Evolutionary conservation across 2,329 filamentous ascomycete species (phyloP).

Genomic region (Colletotrichum lentis): DNA sequence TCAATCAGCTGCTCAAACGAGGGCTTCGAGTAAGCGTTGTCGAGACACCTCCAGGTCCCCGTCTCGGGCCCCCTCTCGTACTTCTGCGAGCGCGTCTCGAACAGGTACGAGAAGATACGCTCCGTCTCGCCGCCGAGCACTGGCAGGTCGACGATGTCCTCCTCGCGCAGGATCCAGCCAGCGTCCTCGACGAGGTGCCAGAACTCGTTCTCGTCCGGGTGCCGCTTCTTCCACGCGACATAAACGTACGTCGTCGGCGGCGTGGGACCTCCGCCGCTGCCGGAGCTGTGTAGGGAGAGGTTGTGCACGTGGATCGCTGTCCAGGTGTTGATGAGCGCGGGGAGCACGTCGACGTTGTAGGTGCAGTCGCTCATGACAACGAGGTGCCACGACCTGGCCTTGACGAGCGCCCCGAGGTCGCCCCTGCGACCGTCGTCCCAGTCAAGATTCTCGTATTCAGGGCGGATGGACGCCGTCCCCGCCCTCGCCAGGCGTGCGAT

Average conservation of each 20-base stretch:
- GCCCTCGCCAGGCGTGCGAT: conserved; percentile 46
- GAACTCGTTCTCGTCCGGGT: conserved; percentile 60
- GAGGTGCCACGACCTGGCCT: conserved; percentile 59
- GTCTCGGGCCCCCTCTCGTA: neutral
- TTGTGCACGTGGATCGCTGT: conserved; percentile 57
- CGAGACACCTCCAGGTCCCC: conserved; percentile 11
- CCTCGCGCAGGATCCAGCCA: conserved; percentile 56
- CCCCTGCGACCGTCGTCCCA: conserved; percentile 62
- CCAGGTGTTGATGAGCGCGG: conserved; percentile 62
- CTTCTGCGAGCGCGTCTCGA: conserved; percentile 44
- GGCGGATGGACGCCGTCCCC: conserved; percentile 2
- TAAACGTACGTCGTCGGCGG: conserved; percentile 54
- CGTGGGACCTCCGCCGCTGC: conserved; percentile 18
- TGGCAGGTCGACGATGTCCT: conserved; percentile 55
- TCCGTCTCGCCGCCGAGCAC: conserved; percentile 56
- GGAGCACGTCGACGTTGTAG: conserved; percentile 66
- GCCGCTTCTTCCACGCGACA: conserved; percentile 64
- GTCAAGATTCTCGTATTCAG: conserved; percentile 64
- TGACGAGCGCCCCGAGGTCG: conserved; percentile 52
- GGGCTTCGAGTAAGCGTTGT: neutral
- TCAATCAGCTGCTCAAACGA: neutral
- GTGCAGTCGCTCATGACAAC: conserved; percentile 68
- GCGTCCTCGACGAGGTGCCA: conserved; percentile 57
- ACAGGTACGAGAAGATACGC: conserved; percentile 61
- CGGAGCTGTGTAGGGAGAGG: conserved; percentile 34